phyloP scores from a whole-genome alignment of 805 yeast species.

The Isabelozyma rhagii region DNA sequence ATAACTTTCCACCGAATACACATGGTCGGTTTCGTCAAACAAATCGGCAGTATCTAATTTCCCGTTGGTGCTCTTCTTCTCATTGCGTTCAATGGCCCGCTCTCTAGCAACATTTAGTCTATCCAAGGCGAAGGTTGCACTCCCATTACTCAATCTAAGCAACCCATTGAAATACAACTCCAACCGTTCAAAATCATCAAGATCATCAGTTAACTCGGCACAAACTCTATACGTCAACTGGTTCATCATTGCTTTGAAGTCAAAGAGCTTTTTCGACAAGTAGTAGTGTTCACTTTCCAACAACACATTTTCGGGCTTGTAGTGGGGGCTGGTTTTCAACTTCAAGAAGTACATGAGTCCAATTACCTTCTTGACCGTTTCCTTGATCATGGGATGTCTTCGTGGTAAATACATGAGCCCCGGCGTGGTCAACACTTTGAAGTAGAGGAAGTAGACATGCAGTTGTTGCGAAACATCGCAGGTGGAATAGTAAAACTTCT shows the following conservation, averaged over 20 bases:
- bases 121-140: conserved; percentile 6
- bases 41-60: background rate
- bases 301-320: conserved; percentile 11
- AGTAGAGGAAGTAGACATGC: conserved; percentile 17
- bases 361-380: conserved; percentile 7
- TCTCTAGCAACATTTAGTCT: conserved; percentile 1
- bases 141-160: conserved; percentile 22
- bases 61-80: background rate
- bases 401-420: conserved; percentile 18
- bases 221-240: conserved; percentile 18
- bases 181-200: conserved; percentile 18
- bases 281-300: conserved; percentile 14
- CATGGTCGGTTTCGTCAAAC: conserved; percentile 1
- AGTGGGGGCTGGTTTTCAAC: background rate
- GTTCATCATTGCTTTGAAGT: conserved; percentile 19
- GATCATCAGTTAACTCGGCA: conserved; percentile 13
- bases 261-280: conserved; percentile 17
- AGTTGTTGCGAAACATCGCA: conserved; percentile 20
- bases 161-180: conserved; percentile 21
- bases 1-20: background rate
- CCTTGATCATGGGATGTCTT: conserved; percentile 17
- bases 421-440: conserved; percentile 18
- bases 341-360: background rate
- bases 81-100: background rate
- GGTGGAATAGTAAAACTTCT: conserved; percentile 15